These are phyloP conservation scores for Neurospora hispaniola DNA, from an alignment of 495 filamentous ascomycete species.

Conservation along the genomic window DNA sequence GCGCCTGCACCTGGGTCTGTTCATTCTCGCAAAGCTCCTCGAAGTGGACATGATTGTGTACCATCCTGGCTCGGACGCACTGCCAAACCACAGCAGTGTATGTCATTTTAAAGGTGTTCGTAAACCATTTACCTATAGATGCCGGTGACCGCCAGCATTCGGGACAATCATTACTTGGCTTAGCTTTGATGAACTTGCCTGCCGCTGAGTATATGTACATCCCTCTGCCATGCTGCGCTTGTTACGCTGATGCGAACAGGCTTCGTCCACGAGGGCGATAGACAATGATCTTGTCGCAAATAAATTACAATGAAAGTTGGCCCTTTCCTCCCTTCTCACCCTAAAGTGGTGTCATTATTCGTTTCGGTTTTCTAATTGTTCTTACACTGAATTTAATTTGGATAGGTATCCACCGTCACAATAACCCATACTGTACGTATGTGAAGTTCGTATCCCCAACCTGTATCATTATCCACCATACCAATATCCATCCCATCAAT, in stretches of 20 bases:
- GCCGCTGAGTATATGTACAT: not conserved
- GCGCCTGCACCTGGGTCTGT: not conserved
- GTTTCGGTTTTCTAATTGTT: not conserved
- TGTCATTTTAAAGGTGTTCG: not conserved
- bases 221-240: not conserved
- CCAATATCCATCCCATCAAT: constrained; percentile 47
- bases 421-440: not conserved
- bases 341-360: not conserved
- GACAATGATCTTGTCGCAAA: not conserved
- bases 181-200: not conserved
- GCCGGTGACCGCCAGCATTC: not conserved
- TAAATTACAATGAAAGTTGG: not conserved
- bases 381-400: not conserved
- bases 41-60: not conserved
- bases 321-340: not conserved
- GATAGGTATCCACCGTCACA: not conserved
- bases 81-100: not conserved
- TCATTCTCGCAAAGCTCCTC: not conserved
- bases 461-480: not conserved
- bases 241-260: not conserved
- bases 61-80: not conserved
- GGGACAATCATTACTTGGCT: not conserved
- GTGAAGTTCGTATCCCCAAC: not conserved
- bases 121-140: not conserved
- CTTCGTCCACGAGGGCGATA: not conserved